These are phyloP conservation scores for Rutstroemia sydowiana DNA, from an alignment of 2,329 filamentous ascomycete species.

Conservation along the genomic window DNA sequence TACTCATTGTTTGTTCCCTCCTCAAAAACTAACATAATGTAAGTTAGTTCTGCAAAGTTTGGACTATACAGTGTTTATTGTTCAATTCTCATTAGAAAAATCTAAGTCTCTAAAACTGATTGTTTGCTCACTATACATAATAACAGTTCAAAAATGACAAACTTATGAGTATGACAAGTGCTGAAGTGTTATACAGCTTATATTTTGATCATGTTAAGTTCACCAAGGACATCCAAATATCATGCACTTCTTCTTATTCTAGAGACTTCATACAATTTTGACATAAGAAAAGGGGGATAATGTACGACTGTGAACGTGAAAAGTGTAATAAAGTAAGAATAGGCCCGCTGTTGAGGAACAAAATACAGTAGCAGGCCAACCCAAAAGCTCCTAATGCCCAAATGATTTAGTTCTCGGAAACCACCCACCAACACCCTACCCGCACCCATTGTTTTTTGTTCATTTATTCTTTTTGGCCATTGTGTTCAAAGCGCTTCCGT, in stretches of 20 bases:
- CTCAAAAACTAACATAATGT: no score
- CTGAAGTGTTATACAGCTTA: no score
- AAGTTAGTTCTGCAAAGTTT: no score
- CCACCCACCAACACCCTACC: constrained; percentile 1
- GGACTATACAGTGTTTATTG: no score
- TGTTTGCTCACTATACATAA: no score
- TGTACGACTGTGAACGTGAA: constrained; percentile 9
- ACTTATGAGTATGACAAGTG: no score
- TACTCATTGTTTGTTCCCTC: no score
- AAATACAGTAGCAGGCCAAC: constrained; percentile 12
- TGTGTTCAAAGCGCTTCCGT: constrained; percentile 93
- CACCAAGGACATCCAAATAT: neutral
- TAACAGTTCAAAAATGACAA: no score
- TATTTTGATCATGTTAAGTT: neutral
- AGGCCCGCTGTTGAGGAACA: constrained; percentile 4
- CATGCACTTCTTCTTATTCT: neutral
- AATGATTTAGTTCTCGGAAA: constrained; percentile 6
- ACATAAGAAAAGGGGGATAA: constrained; percentile 6
- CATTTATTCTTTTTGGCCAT: constrained; percentile 67
- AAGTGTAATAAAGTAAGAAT: constrained; percentile 6
- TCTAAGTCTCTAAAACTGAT: no score
- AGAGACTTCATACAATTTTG: constrained; percentile 6
- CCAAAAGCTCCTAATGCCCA: constrained; percentile 7
- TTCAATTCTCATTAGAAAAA: no score
- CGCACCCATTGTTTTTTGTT: constrained; percentile 2